Evolutionary conservation across 75 land plant genomes (phyloP).

Genomic region (Ceratopteris richardii): DNA sequence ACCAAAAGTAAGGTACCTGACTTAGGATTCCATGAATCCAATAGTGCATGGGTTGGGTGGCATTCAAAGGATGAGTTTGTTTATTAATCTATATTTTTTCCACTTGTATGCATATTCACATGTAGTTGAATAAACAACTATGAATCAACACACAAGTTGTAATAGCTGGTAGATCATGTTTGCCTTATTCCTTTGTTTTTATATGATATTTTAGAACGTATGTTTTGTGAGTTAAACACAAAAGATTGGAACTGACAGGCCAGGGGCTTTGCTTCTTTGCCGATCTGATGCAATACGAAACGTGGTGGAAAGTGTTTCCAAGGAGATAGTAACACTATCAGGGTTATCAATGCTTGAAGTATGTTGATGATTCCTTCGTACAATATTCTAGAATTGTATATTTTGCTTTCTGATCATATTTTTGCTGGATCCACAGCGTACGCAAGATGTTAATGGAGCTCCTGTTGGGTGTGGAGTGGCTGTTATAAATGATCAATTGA

Average conservation of each 20-base stretch:
- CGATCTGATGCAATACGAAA: constrained; percentile 19
- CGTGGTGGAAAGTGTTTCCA: constrained; percentile 23
- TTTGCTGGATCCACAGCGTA: background rate
- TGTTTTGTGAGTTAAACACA: too few species aligned
- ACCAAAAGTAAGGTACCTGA: constrained; percentile 52
- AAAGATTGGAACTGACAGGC: too few species aligned
- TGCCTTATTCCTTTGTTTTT: constrained; percentile 2
- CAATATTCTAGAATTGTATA: background rate
- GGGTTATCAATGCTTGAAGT: constrained; percentile 57
- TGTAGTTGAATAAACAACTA: too few species aligned
- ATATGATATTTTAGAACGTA: too few species aligned
- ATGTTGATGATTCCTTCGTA: background rate
- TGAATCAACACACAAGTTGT: too few species aligned
- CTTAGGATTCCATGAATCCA: too few species aligned
- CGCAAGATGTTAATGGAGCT: constrained; percentile 28
- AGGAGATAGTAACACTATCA: constrained; percentile 70
- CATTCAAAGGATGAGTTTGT: background rate
- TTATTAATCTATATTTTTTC: too few species aligned
- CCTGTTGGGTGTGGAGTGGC: constrained; percentile 58
- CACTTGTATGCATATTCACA: constrained; percentile 1
- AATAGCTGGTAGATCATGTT: constrained; percentile 3
- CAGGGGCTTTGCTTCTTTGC: constrained; percentile 51
- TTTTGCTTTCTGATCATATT: background rate
- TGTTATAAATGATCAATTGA: constrained; percentile 60
- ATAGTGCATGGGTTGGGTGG: too few species aligned